Percentiles rank a stretch among this genome's conserved stretches.
Conservation (phyloP, 2,329 filamentous ascomycete genomes). For the Hymenoscyphus infarciens region DNA sequence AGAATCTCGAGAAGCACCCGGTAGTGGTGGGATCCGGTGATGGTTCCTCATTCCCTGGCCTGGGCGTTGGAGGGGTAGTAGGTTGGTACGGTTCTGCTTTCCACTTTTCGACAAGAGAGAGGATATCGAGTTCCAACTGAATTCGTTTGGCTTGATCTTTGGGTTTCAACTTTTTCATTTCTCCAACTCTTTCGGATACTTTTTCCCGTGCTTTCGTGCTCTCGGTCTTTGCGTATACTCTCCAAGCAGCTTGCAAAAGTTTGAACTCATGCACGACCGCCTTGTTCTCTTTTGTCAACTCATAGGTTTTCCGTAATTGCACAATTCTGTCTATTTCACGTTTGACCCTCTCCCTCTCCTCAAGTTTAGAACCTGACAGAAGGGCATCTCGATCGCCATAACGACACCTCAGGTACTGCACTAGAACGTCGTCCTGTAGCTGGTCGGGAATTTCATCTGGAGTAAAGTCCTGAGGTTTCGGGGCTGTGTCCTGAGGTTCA, state of each 20-base stretch:
- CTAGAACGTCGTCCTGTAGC: constrained; percentile 11
- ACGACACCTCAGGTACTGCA: constrained; percentile 7
- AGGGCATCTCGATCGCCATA: not conserved
- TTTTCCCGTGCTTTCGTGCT: not conserved
- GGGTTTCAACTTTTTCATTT: not conserved
- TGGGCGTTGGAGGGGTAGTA: not conserved
- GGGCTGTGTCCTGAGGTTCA: not conserved
- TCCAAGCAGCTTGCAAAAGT: constrained; percentile 5
- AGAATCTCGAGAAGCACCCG: too few relatives aligned
- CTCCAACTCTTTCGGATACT: not conserved
- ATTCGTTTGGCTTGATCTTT: not conserved
- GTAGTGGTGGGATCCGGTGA: not conserved
- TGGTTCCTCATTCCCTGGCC: not conserved
- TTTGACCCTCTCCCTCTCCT: not conserved
- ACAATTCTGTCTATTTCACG: constrained; percentile 2
- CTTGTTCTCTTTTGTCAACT: constrained; percentile 2
- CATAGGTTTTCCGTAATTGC: constrained; percentile 1
- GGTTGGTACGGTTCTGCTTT: not conserved
- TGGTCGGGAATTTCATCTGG: constrained; percentile 2
- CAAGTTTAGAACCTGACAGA: not conserved
- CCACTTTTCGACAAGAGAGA: constrained; percentile 2
- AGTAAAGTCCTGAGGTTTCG: constrained; percentile 6
- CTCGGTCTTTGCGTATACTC: not conserved
- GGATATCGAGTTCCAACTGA: not conserved
- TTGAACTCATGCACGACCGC: not conserved